Base-by-base conservation (phyloP, 495 filamentous ascomycete genomes). In the Lasiosphaeria hispida region DNA sequence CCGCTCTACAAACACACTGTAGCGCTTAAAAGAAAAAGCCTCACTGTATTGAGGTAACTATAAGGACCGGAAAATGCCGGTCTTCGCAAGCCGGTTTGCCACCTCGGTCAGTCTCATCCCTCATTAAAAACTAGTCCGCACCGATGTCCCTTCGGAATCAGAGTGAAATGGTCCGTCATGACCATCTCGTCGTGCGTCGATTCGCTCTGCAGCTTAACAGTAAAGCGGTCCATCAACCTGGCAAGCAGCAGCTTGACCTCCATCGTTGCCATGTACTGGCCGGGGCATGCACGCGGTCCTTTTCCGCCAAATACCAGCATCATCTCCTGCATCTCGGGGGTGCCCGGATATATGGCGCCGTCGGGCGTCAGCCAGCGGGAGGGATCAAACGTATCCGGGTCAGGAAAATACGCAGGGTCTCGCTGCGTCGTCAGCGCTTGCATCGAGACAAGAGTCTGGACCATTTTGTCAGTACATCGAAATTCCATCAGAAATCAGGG, bases 81-180 rank as follows among this genome's bases (percentile, higher is more conserved):
- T n/a, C n/a, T n/a, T n/a, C n/a, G n/a, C n/a, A n/a, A n/a, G n/a
- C n/a, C n/a, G n/a, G n/a, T n/a, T n/a, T n/a, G n/a, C n/a, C n/a
- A n/a, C n/a, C n/a, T n/a, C n/a, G n/a, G n/a, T n/a, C n/a, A n/a
- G n/a, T n/a, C n/a, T n/a, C n/a, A n/a, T n/a, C n/a, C n/a, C n/a
- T n/a, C n/a, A 44, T 15, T 44, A 39, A 59, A 36, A 0, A 59
- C 42, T 43, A 59, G 40, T 8, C 48, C 48, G 33, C 57, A 59
- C 19, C 50, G 44, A 7, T 17, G 5, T 17, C 59, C 59, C 47
- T 57, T 56, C 3, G 59, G 59, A 2, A 57, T 45, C 3, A 61
- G 37, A 1, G 33, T 41, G 30, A 57, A 61, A 47, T 61, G 59
- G 39, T 56, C 59, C 45, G 52, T 57, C 59, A 61, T 61, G 4